Base-by-base conservation (phyloP, 495 filamentous ascomycete genomes). In the Penicillium silybi region DNA sequence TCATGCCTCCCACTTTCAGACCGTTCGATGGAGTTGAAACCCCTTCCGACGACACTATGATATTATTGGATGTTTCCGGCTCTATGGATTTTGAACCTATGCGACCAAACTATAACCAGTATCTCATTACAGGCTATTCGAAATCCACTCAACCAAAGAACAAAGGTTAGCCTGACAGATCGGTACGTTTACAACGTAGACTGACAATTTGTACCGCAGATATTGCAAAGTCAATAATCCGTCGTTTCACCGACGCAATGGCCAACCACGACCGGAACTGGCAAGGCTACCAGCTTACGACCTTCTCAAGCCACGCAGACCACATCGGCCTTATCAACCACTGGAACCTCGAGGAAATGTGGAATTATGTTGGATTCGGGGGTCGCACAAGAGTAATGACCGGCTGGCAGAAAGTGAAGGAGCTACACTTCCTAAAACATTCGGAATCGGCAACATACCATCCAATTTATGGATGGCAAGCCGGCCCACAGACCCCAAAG, bases 331-430 rank as follows among this genome's bases (percentile, higher is more conserved):
- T 59, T 0, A 52, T 76, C 27, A 74, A 71, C 32, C 64, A 71
- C 47, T 45, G 42, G 17, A 76, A 73, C 40, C 54, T 75, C 8
- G 59, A 73, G 20, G 16, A 54, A 18, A 61, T 66, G 53, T 78
- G 74, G 72, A 49, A 46, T 7, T 59, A 57, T 2, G 61, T 76
- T 17, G 41, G 40, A 16, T 62, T 77, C 25, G 70, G 69, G 0
- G 75, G 74, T 15, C 63, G 58, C 39, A 74, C 70, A 0, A 58
- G 69, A 35, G 65, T 78, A 34, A 78, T 78, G 75, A 66, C 68
- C 0, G 75, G 75, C 17, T 78, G 75, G 75, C 74, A 77, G 50
- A 70, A 68, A 39, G 57, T 75, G 50, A 78, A 77, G 49, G 70
- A 78, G 6, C 60, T 72, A 6, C 73, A 77, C 56, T 75, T 77